Evolutionary conservation across 1,139 yeast species (phyloP).

Genomic region (Scheffersomyces insectosa): DNA sequence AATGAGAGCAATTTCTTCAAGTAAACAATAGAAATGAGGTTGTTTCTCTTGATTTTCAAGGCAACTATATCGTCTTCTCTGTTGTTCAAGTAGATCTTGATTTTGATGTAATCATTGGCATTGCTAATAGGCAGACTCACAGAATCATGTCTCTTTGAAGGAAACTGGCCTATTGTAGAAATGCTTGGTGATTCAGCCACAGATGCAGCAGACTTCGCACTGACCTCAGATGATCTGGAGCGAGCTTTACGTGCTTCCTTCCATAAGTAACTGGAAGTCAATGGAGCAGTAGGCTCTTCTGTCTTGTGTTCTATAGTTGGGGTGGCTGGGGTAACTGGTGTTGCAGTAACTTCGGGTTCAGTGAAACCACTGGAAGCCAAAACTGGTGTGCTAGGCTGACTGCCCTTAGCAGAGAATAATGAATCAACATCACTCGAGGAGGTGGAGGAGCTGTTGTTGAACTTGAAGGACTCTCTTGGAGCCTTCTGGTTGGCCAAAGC

Average conservation of each 20-base stretch:
- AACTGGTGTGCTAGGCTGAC: not conserved
- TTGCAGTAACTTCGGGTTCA: not conserved
- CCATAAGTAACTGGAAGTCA: not conserved
- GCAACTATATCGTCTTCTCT: slow-evolving; percentile 35
- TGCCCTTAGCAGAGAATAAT: not conserved
- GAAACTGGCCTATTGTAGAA: not conserved
- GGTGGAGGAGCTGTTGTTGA: not conserved
- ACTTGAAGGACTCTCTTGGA: not conserved
- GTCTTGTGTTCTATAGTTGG: slow-evolving; percentile 18
- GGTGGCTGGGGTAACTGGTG: slow-evolving; percentile 21
- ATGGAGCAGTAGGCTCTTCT: not conserved
- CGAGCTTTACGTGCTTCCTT: slow-evolving; percentile 1
- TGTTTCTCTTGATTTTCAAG: slow-evolving; percentile 26
- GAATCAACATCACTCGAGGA: not conserved
- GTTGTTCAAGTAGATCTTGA: slow-evolving; percentile 33
- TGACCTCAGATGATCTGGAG: not conserved
- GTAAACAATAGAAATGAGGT: slow-evolving; percentile 29
- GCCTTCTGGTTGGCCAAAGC: not conserved
- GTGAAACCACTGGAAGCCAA: not conserved
- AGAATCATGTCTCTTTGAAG: slow-evolving; percentile 2
- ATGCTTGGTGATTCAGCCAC: not conserved
- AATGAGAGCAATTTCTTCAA: slow-evolving; percentile 32
- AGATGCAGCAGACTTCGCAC: not conserved
- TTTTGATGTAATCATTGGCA: slow-evolving; percentile 25
- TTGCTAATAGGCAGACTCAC: slow-evolving; percentile 1